A percentile compares a stretch with the other conserved stretches of the same genome.
These are phyloP conservation scores for Elongisporangium anandrum DNA, from an alignment of 352 stramenopile genomes.

Conservation along the genomic window DNA sequence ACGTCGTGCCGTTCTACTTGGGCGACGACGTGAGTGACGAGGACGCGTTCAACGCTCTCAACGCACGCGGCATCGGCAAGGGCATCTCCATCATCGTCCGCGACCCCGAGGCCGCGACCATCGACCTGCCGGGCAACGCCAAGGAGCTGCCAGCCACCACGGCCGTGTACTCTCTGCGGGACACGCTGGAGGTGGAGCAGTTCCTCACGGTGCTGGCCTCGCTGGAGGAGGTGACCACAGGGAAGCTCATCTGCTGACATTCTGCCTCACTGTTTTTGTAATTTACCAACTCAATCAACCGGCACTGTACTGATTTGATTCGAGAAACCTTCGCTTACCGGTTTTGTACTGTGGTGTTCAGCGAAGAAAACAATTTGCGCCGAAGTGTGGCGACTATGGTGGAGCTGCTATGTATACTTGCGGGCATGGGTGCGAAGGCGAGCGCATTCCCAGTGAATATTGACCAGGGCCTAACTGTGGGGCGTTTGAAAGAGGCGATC, in stretches of 20 bases:
- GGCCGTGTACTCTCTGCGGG: conserved; percentile 48
- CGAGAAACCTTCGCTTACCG: background rate
- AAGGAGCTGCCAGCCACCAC: conserved; percentile 46
- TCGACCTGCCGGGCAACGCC: conserved; percentile 40
- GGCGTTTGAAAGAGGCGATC: background rate
- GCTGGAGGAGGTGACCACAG: conserved; percentile 19
- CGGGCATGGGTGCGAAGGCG: background rate
- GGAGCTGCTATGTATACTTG: conserved; percentile 1
- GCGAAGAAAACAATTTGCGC: background rate
- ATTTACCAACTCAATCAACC: background rate
- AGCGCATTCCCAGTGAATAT: background rate
- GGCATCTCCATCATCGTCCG: conserved; percentile 63
- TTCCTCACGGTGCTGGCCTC: conserved; percentile 46
- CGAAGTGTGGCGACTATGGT: too few relatives aligned
- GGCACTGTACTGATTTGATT: background rate
- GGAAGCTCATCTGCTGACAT: conserved; percentile 22
- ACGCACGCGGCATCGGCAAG: conserved; percentile 33
- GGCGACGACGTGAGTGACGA: conserved; percentile 82
- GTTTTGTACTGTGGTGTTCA: background rate
- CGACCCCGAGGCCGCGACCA: conserved; percentile 37
- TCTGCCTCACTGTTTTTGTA: background rate
- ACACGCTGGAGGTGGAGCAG: conserved; percentile 53
- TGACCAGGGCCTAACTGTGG: background rate
- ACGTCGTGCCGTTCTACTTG: conserved; percentile 79
- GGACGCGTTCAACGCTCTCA: conserved; percentile 55